Conservation (phyloP, 2,329 filamentous ascomycete species). For the Ascomycota sp. region DNA sequence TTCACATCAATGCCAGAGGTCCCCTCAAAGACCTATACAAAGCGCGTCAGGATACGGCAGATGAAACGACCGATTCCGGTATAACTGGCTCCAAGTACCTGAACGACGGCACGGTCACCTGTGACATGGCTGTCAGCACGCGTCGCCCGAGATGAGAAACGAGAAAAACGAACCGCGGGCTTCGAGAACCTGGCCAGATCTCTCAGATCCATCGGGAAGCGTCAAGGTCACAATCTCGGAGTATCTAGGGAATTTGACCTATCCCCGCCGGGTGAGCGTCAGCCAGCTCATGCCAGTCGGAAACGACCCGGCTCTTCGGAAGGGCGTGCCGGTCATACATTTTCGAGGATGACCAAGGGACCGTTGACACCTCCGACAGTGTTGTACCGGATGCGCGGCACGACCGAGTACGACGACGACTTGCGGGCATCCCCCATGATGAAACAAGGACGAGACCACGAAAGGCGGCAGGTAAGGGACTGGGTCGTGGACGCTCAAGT, state of each 20-base stretch:
- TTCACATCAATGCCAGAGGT: constrained; percentile 96
- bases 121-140: constrained; percentile 1
- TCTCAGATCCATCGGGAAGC: constrained; percentile 78
- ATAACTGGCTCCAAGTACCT: constrained; percentile 32
- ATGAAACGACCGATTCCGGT: background rate
- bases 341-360: constrained; percentile 89
- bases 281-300: background rate
- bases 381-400: constrained; percentile 67
- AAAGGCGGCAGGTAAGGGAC: background rate
- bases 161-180: constrained; percentile 50
- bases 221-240: constrained; percentile 96
- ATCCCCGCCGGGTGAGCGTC: constrained; percentile 8
- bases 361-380: constrained; percentile 96
- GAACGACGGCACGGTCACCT: constrained; percentile 87
- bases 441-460: constrained; percentile 3
- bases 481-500: constrained; percentile 1
- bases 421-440: constrained; percentile 34
- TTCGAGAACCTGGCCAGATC: constrained; percentile 89
- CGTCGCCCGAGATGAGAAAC: background rate
- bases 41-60: constrained; percentile 7
- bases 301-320: too few species aligned
- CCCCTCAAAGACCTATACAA: constrained; percentile 72
- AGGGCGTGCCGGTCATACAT: constrained; percentile 29
- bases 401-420: constrained; percentile 35
- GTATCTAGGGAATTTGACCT: constrained; percentile 95